Evolutionary conservation across 371 early-diverging fungal genomes (phyloP), one percentile per base, ranked within the genome.

Genomic region (Amoeboaphelidium protococcarum): DNA sequence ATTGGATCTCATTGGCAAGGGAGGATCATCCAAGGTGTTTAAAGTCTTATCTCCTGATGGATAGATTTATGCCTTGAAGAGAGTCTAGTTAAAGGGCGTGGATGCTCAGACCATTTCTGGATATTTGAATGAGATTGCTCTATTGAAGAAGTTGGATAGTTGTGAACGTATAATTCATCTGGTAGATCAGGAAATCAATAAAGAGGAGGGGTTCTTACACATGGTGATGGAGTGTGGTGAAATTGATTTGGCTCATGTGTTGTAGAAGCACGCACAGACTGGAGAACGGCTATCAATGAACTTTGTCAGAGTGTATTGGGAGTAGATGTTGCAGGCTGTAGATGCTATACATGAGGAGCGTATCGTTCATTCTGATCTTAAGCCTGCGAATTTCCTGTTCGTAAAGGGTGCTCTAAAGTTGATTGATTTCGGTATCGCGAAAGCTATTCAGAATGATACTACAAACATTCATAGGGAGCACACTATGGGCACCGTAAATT

Each of bases 391-490:
- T 58, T 90, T 89, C 55, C 54, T 90, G 13, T 51, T 89, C 10
- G 82, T 85, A 1, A 67, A 70, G 46, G 90, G 85, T 1, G 50
- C 64, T 21, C 56, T 94, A 10, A 94, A 92, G 52, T 58, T 94
- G 19, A 97, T 95, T 50, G 99, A 98, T 58, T 98, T 98, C 71
- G 99, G 99, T n/a, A 97, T 98, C 47, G 88, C 95, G 2, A 92
- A 86, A 49, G 63, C 72, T 0, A 85, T 97, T 22, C 68, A 77
- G 1, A 85, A 82, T 58, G 91, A 92, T 55, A 95, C 96, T 0
- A 94, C 95, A 16, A 87, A 86, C 50, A 79, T 95, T 43, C 74
- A 84, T 26, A 64, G 86, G 2, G 88, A 89, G 42, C 66, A 27
- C 24, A 42, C 66, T 60, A 63, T 78, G 12, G 98, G 98, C 0